Evolutionary conservation across 2,329 filamentous ascomycete species (phyloP).

Genomic region (Nothophaeocryptopus gaeumannii): DNA sequence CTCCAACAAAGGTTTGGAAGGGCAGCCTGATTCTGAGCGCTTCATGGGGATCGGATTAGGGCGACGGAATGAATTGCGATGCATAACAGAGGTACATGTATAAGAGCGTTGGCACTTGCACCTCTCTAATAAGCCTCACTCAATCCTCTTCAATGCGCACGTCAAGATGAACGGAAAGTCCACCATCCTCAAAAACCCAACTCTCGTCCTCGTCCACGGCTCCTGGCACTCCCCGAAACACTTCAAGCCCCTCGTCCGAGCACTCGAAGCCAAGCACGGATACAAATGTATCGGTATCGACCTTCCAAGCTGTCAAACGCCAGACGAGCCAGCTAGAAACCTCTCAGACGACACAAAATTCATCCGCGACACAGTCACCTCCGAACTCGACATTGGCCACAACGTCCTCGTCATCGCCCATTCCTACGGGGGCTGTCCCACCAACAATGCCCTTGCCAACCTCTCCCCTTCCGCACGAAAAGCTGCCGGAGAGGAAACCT

Average conservation of each 20-base stretch:
- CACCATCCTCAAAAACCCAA: slow-evolving; percentile 8
- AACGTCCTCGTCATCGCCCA: slow-evolving; percentile 30
- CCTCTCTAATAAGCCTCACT: too few relatives aligned
- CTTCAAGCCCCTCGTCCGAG: slow-evolving; percentile 13
- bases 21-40: too few relatives aligned
- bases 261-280: slow-evolving; percentile 15
- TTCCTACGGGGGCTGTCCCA: slow-evolving; percentile 29
- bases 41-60: too few relatives aligned
- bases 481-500: slow-evolving; percentile 7
- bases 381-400: slow-evolving; percentile 22
- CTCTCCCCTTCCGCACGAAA: slow-evolving; percentile 9
- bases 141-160: too few relatives aligned
- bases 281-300: slow-evolving; percentile 20
- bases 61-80: too few relatives aligned
- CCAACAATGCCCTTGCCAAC: slow-evolving; percentile 24
- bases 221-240: slow-evolving; percentile 26
- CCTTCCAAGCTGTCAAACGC: slow-evolving; percentile 22
- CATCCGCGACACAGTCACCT: slow-evolving; percentile 17
- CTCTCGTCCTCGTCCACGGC: slow-evolving; percentile 28
- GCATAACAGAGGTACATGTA: too few relatives aligned
- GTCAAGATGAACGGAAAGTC: too few relatives aligned
- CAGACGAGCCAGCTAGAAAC: slow-evolving; percentile 2
- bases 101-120: too few relatives aligned
- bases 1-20: too few relatives aligned
- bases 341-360: slow-evolving; percentile 19